Evolutionary conservation across 306 rosid species (phyloP), one percentile per base, ranked within the genome.

Genomic region (Acacia acuminata): DNA sequence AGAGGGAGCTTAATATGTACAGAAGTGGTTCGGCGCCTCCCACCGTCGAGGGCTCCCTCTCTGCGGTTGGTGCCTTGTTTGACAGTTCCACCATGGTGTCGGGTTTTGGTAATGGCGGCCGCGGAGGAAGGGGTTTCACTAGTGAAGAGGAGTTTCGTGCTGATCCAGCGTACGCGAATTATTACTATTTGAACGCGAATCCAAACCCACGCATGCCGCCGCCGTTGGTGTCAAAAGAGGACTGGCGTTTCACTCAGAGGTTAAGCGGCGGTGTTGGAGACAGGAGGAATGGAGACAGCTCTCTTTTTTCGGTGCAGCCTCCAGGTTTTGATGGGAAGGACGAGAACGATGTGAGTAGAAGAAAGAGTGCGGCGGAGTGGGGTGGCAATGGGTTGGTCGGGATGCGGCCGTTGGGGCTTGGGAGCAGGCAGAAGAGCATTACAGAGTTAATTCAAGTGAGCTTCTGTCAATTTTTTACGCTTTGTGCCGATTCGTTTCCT

Each of bases 11-110:
- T 14, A 89, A 82, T 55, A 83, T 83, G 84, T 84, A 89, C 76
- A 82, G 98, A 51, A 93, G 98, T 84, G 98, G 98, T 79, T 94
- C 98, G 42, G 97, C 98, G 14, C 98, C 98, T 2, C 98, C 97
- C 3, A 93, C 97, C 4, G 93, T 94, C 2, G 98, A 94, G 25
- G 97, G 97, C 7, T 94, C 98, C 9, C 64, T 93, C 14, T 78
- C 79, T 63, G 94, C 98, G 2, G 87, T 91, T 16, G 96, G 93
- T 8, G 91, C 93, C 16, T 51, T 92, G 73, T 85, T 84, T 12
- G 89, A 90, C 48, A 84, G 78, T 56, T 82, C 87, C 20, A 12
- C 38, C 6, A 87, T 70, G 34, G 73, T 71, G 8, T 77, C 77
- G 67, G 84, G 87, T 36, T 86, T 88, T 69, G 74, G 70, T 40